Evolutionary conservation across 176 grass and related monocot genomes (phyloP).

Genomic region (Triticum aestivum): IWGSC_CS_RefSeq_v2.1 NC_057808.1:446248233-446248732

Average conservation of each 20-base stretch:
- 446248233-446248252: background rate
- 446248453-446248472: conserved; percentile 23
- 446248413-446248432: conserved; percentile 74
- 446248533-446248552: conserved; percentile 79
- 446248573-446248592: background rate
- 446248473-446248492: conserved; percentile 71
- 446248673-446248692: conserved; percentile 82
- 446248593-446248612: background rate
- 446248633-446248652: too few relatives aligned
- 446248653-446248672: conserved; percentile 48
- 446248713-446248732: conserved; percentile 83
- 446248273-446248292: conserved; percentile 35
- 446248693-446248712: conserved; percentile 73
- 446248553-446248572: conserved; percentile 24
- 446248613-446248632: background rate
- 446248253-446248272: background rate
- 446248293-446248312: conserved; percentile 38
- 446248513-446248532: conserved; percentile 55
- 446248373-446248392: conserved; percentile 21
- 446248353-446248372: conserved; percentile 11
- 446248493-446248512: conserved; percentile 72
- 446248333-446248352: conserved; percentile 44
- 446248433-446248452: background rate
- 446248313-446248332: conserved; percentile 53
- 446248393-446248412: conserved; percentile 67